A percentile compares a stretch with the other conserved stretches of the same genome.
phyloP scores from a whole-genome alignment of 1,284 basidiomycete species.

The Ceratobasidium sp. region DNA sequence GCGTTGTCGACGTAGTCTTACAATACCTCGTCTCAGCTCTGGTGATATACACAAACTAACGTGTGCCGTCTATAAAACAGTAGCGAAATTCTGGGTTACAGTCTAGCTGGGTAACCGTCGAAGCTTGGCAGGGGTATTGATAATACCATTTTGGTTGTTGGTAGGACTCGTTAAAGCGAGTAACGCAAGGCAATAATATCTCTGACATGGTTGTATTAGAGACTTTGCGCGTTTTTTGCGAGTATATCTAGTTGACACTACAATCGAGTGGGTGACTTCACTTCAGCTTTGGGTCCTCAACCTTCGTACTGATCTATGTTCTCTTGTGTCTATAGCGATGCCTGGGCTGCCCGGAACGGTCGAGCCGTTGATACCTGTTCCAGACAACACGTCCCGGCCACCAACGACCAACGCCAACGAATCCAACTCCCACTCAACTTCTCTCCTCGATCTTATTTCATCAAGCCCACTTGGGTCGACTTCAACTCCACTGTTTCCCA shows the following conservation, averaged over 20 bases:
- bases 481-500: constrained; percentile 17
- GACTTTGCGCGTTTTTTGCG: neutral
- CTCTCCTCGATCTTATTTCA: constrained; percentile 31
- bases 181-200: neutral
- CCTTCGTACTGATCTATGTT: neutral
- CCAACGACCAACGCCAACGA: neutral
- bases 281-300: neutral
- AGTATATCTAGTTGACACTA: neutral
- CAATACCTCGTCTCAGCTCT: too few species aligned
- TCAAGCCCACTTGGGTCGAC: constrained; percentile 35
- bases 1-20: too few species aligned
- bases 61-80: too few species aligned
- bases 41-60: too few species aligned
- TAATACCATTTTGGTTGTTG: neutral
- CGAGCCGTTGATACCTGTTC: constrained; percentile 28
- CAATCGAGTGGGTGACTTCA: too few species aligned
- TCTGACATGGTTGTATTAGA: neutral
- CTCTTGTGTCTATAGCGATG: neutral
- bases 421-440: constrained; percentile 7
- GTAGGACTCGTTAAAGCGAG: neutral
- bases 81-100: too few species aligned
- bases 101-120: too few species aligned
- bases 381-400: neutral
- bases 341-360: neutral
- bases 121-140: too few species aligned